Percentiles rank a stretch among this genome's conserved stretches.
These are phyloP conservation scores for Sclerotinia sclerotiorum DNA, from an alignment of 2,329 filamentous ascomycete species.

Conservation along the genomic window DNA sequence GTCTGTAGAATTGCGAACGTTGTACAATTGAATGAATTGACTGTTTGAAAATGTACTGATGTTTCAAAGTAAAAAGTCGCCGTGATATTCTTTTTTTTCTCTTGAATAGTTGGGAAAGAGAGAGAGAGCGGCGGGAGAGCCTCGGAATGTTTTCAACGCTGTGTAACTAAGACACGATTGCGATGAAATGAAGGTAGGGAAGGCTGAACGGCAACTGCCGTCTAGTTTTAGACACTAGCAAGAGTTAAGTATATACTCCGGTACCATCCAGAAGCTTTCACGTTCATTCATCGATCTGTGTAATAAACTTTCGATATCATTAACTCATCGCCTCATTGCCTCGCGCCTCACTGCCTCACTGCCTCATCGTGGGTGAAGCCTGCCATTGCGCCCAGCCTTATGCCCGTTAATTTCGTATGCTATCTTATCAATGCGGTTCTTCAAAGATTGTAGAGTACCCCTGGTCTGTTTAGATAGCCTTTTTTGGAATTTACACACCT, in stretches of 20 bases:
- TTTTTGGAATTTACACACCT: constrained; percentile 2
- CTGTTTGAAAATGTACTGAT: background rate
- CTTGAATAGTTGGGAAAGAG: background rate
- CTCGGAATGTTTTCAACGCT: background rate
- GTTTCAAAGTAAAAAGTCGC: background rate
- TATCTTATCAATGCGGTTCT: background rate
- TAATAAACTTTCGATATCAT: background rate
- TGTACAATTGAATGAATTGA: background rate
- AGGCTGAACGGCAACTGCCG: constrained; percentile 21
- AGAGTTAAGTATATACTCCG: no score
- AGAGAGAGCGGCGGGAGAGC: background rate
- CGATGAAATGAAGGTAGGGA: background rate
- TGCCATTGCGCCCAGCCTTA: background rate
- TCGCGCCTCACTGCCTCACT: no score
- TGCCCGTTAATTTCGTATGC: background rate
- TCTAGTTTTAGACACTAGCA: background rate
- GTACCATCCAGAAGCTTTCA: background rate
- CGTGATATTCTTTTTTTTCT: background rate
- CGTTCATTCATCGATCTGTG: background rate
- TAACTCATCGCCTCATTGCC: background rate
- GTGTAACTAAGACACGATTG: background rate
- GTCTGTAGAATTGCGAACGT: background rate
- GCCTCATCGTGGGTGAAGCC: background rate
- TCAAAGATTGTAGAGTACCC: constrained; percentile 1
- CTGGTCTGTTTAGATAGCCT: constrained; percentile 6